These are phyloP conservation scores for Nemania abortiva DNA, from an alignment of 2,329 filamentous ascomycete species.

Conservation along the genomic window DNA sequence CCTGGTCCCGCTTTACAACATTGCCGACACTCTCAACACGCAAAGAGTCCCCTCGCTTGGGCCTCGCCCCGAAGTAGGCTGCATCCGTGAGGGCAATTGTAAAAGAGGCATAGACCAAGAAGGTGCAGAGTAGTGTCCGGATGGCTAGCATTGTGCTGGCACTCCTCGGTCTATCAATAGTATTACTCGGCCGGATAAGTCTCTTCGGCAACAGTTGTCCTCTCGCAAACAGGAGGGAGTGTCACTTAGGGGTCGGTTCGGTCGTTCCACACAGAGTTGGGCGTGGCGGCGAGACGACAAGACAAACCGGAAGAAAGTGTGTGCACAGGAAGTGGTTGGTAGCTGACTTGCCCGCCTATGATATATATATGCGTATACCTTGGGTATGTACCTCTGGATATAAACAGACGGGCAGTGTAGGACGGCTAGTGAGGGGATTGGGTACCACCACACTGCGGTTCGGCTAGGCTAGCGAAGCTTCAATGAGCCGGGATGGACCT, in stretches of 20 bases:
- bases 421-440: constrained; percentile 14
- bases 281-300: not conserved
- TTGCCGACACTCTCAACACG: constrained; percentile 30
- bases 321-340: not conserved
- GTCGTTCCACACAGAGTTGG: not conserved
- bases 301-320: not conserved
- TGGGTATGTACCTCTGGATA: not conserved
- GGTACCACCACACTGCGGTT: constrained; percentile 15
- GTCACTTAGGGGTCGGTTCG: not conserved
- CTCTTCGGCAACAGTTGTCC: not conserved
- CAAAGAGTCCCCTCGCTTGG: constrained; percentile 39
- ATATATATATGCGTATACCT: constrained; percentile 7
- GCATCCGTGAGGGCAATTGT: constrained; percentile 54
- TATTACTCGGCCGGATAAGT: not conserved
- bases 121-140: constrained; percentile 52
- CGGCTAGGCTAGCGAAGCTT: constrained; percentile 6
- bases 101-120: constrained; percentile 50
- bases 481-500: constrained; percentile 21
- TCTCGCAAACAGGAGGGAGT: constrained; percentile 3
- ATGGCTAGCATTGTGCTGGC: constrained; percentile 54
- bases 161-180: not conserved
- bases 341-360: not conserved
- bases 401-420: not conserved
- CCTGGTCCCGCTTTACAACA: constrained; percentile 41
- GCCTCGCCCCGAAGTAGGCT: constrained; percentile 42